Percentiles rank a stretch among this genome's conserved stretches.
Evolutionary conservation across 1,284 basidiomycete genomes (phyloP).

Genomic region (Peniophora sp.): DNA sequence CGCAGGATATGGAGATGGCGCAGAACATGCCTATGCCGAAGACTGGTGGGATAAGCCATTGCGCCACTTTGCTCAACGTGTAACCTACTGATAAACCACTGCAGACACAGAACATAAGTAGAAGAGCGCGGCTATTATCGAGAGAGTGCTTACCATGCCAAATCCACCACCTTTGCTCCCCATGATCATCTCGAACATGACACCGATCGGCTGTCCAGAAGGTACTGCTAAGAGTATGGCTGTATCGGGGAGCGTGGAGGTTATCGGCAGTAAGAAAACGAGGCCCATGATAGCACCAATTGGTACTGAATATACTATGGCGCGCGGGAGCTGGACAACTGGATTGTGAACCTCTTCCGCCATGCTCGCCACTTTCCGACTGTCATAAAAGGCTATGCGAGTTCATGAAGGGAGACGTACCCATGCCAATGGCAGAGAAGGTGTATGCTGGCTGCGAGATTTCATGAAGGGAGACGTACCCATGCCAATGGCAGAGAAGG

Average conservation of each 20-base stretch:
- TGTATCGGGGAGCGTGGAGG: slow-evolving; percentile 61
- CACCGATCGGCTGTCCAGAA: slow-evolving; percentile 57
- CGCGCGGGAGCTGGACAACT: slow-evolving; percentile 44
- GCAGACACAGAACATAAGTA: not conserved
- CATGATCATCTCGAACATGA: slow-evolving; percentile 61
- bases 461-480: slow-evolving; percentile 14
- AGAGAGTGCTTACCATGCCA: slow-evolving; percentile 35
- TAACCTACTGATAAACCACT: slow-evolving; percentile 41
- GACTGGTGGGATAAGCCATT: slow-evolving; percentile 24
- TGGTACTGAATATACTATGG: slow-evolving; percentile 54
- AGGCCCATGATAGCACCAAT: slow-evolving; percentile 53
- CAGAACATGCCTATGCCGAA: slow-evolving; percentile 51
- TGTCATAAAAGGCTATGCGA: not conserved
- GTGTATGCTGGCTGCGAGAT: slow-evolving; percentile 31
- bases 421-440: slow-evolving; percentile 46
- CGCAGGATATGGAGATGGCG: slow-evolving; percentile 53
- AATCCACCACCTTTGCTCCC: slow-evolving; percentile 57
- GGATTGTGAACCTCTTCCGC: slow-evolving; percentile 62
- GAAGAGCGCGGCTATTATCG: not conserved
- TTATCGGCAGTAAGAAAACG: slow-evolving; percentile 60
- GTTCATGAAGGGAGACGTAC: slow-evolving; percentile 19
- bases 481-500: slow-evolving; percentile 46
- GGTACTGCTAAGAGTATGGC: slow-evolving; percentile 41
- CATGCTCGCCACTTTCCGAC: slow-evolving; percentile 43
- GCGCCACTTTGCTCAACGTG: not conserved